Evolutionary conservation across 768 basidiomycete species (phyloP).

Genomic region (Jaapia argillacea): DNA sequence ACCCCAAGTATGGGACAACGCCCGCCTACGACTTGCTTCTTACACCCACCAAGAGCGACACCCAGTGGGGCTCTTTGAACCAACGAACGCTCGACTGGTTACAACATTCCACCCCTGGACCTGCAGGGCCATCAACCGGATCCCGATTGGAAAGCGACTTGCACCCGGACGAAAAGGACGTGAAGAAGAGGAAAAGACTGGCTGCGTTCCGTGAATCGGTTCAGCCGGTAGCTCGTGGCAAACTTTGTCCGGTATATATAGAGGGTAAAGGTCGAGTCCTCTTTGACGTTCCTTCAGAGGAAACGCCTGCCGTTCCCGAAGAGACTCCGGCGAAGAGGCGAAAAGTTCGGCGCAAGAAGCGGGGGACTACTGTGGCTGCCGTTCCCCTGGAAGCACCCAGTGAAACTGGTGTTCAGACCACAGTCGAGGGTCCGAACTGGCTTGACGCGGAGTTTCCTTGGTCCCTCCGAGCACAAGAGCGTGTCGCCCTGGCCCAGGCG

Average conservation of each 20-base stretch:
- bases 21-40: conserved; percentile 15
- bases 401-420: conserved; percentile 16
- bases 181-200: conserved; percentile 56
- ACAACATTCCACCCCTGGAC: conserved; percentile 31
- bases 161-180: conserved; percentile 39
- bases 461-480: conserved; percentile 51
- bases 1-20: conserved; percentile 49
- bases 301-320: conserved; percentile 19
- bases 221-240: conserved; percentile 21
- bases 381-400: not conserved
- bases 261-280: conserved; percentile 65
- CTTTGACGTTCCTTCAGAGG: conserved; percentile 43
- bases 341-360: conserved; percentile 39
- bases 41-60: conserved; percentile 12
- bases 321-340: conserved; percentile 24
- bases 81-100: conserved; percentile 50
- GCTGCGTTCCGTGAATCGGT: conserved; percentile 49
- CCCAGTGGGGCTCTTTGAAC: conserved; percentile 7
- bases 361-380: conserved; percentile 16
- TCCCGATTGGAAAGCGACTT: too few relatives aligned
- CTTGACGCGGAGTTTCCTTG: conserved; percentile 74
- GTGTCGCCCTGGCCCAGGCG: conserved; percentile 37
- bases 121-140: conserved; percentile 21
- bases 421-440: conserved; percentile 56
- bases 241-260: conserved; percentile 52